A percentile compares a stretch with the other conserved stretches of the same genome.
phyloP scores from a whole-genome alignment of 1,284 basidiomycete species.

The Austroboletus novae-zelandiae region DNA sequence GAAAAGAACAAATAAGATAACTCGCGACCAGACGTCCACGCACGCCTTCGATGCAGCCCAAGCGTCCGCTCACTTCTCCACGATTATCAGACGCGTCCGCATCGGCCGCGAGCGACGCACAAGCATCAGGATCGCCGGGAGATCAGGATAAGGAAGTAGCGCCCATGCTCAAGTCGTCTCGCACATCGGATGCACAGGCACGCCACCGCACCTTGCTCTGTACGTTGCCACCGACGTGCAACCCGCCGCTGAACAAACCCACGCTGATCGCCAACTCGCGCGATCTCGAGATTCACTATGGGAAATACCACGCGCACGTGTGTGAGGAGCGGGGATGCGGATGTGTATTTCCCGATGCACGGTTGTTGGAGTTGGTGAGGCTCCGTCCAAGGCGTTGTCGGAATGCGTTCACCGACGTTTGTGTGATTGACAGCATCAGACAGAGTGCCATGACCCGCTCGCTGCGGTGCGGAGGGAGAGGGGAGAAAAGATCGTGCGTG shows the following conservation, averaged over 20 bases:
- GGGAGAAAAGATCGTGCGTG: constrained; percentile 85
- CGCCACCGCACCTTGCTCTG: constrained; percentile 51
- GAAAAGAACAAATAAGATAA: not conserved
- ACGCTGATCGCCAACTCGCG: constrained; percentile 58
- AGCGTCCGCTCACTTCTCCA: constrained; percentile 26
- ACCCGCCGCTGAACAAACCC: constrained; percentile 50
- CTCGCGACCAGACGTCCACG: constrained; percentile 13
- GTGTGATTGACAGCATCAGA: constrained; percentile 61
- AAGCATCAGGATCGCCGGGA: not conserved
- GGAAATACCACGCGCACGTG: constrained; percentile 78
- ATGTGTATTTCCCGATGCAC: constrained; percentile 83
- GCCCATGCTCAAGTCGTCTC: constrained; percentile 29
- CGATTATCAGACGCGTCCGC: constrained; percentile 26
- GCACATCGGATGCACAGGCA: constrained; percentile 12
- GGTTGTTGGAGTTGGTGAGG: constrained; percentile 74
- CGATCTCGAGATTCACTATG: constrained; percentile 80
- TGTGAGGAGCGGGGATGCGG: constrained; percentile 69
- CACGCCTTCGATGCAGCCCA: constrained; percentile 11
- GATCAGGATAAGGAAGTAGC: constrained; percentile 16
- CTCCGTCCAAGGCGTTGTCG: constrained; percentile 4
- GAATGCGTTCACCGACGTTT: not conserved
- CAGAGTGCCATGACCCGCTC: constrained; percentile 85
- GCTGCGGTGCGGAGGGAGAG: constrained; percentile 70
- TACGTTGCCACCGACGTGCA: constrained; percentile 81
- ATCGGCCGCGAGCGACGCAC: not conserved